Evolutionary conservation across 2,329 filamentous ascomycete species (phyloP).

Genomic region (Pyrenochaeta sp.): DNA sequence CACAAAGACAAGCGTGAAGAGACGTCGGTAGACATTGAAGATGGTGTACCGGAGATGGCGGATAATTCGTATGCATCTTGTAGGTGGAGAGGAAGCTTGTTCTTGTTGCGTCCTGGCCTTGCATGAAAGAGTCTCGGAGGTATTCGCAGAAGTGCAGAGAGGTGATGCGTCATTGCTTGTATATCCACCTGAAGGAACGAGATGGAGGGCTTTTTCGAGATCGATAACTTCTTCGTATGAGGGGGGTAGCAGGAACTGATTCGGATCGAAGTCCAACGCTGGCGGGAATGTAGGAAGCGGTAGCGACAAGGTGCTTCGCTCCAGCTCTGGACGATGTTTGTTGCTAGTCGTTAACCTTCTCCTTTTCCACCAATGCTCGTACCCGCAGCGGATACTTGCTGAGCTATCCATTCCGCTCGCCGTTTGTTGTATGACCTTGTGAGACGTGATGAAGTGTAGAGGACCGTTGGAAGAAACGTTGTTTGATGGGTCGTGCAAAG

Average conservation of each 20-base stretch:
- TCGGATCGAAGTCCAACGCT: slow-evolving; percentile 18
- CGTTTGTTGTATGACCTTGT: slow-evolving; percentile 26
- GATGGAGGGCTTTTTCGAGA: slow-evolving; percentile 27
- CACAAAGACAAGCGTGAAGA: slow-evolving; percentile 54
- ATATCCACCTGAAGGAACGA: not conserved
- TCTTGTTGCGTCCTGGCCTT: slow-evolving; percentile 2
- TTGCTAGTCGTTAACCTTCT: slow-evolving; percentile 6
- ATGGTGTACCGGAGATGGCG: slow-evolving; percentile 26
- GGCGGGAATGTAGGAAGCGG: slow-evolving; percentile 13
- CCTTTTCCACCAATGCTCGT: slow-evolving; percentile 21
- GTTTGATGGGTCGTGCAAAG: slow-evolving; percentile 21
- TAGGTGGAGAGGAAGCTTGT: slow-evolving; percentile 7
- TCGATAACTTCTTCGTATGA: slow-evolving; percentile 14
- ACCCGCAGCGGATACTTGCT: slow-evolving; percentile 10
- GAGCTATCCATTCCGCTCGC: slow-evolving; percentile 11
- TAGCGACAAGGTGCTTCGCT: slow-evolving; percentile 1
- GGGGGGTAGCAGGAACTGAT: slow-evolving; percentile 11
- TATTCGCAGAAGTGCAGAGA: not conserved
- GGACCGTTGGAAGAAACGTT: slow-evolving; percentile 12
- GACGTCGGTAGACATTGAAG: slow-evolving; percentile 49
- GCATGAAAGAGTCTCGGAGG: not conserved
- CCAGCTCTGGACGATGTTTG: slow-evolving; percentile 7
- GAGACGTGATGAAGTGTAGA: slow-evolving; percentile 15
- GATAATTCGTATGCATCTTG: slow-evolving; percentile 18
- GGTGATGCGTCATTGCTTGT: slow-evolving; percentile 9